Conservation (phyloP, 2,329 filamentous ascomycete species). For the Fusarium secorum region DNA sequence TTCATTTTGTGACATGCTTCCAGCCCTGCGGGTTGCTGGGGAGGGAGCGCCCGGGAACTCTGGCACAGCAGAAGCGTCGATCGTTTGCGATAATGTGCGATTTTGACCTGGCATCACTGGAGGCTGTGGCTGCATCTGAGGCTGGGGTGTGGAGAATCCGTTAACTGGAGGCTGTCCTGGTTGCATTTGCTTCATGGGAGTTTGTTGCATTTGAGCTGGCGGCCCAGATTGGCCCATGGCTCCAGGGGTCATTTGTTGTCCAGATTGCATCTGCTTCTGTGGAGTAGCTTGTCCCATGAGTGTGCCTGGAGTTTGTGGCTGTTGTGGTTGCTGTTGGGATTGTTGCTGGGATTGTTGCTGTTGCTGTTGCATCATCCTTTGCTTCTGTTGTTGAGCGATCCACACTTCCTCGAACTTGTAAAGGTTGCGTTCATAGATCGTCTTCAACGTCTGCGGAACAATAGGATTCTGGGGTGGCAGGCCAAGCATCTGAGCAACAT, state of each 20-base stretch:
- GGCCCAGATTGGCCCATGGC: constrained; percentile 48
- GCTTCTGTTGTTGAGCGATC: constrained; percentile 62
- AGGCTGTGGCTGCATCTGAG: constrained; percentile 38
- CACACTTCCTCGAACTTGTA: constrained; percentile 78
- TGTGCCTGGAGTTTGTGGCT: constrained; percentile 47
- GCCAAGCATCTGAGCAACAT: constrained; percentile 71
- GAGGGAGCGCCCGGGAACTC: constrained; percentile 56
- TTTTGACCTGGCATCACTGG: constrained; percentile 49
- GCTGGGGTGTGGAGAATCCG: constrained; percentile 49
- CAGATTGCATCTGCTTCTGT: constrained; percentile 48
- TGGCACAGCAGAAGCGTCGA: constrained; percentile 50
- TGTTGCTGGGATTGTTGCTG: constrained; percentile 53
- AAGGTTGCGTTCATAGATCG: constrained; percentile 79
- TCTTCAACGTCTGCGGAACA: constrained; percentile 74
- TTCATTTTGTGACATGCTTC: constrained; percentile 51
- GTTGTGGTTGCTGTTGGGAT: constrained; percentile 44
- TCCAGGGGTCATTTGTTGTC: constrained; percentile 45
- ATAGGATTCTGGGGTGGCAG: constrained; percentile 71
- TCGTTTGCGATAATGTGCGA: constrained; percentile 60
- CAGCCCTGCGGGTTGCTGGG: constrained; percentile 52
- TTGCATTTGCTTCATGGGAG: constrained; percentile 55
- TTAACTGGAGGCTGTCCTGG: constrained; percentile 50
- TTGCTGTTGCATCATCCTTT: constrained; percentile 61
- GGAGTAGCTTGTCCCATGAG: constrained; percentile 43
- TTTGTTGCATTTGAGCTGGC: constrained; percentile 44